Evolutionary conservation across 306 rosid genomes (phyloP).

Genomic region (Betula pendula): DNA sequence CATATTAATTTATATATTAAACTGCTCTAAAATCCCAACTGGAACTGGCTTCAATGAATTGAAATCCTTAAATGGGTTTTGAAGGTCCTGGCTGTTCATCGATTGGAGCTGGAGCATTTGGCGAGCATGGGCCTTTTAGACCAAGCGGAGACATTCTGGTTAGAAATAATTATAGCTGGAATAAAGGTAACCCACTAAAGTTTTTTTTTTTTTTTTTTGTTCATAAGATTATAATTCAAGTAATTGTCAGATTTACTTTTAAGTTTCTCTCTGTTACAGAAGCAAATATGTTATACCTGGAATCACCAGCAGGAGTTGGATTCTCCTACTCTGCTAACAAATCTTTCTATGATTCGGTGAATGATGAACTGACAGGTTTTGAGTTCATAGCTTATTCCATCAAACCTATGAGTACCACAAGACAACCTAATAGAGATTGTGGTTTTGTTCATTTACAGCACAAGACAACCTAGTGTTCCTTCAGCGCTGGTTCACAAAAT

Average conservation of each 20-base stretch:
- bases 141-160: slow-evolving; percentile 52
- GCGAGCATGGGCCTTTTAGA: slow-evolving; percentile 74
- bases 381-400: background rate
- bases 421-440: background rate
- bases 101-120: slow-evolving; percentile 70
- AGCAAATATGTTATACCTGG: slow-evolving; percentile 70
- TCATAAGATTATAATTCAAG: background rate
- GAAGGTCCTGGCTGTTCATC: slow-evolving; percentile 91
- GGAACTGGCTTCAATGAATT: background rate
- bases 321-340: slow-evolving; percentile 66
- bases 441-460: slow-evolving; percentile 36
- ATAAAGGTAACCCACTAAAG: slow-evolving; percentile 42
- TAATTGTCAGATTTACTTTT: background rate
- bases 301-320: slow-evolving; percentile 84
- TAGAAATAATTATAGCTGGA: slow-evolving; percentile 65
- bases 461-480: slow-evolving; percentile 68
- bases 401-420: no score
- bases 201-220: background rate
- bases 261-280: slow-evolving; percentile 30
- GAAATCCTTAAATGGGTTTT: slow-evolving; percentile 23
- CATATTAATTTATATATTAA: background rate
- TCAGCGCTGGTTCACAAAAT: slow-evolving; percentile 50
- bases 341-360: slow-evolving; percentile 48
- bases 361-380: slow-evolving; percentile 61
- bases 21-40: background rate